Conservation (phyloP, 1,284 basidiomycete species). For the Porphyrellus sp. region DNA sequence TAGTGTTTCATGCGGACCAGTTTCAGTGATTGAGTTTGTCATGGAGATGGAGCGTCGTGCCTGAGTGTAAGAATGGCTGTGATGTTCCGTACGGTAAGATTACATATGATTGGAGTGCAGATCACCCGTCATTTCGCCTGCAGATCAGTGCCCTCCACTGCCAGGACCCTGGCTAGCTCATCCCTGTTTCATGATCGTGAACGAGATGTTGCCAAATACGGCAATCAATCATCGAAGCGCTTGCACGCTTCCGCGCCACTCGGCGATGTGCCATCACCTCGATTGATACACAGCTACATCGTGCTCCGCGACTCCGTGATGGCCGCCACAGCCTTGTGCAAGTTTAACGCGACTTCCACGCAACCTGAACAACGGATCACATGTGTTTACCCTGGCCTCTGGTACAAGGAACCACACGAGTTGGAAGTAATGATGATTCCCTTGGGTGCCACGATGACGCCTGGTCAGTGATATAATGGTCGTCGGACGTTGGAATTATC, state of each 20-base stretch:
- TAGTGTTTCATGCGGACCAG: background rate
- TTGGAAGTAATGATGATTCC: too few species aligned
- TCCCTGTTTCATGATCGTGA: background rate
- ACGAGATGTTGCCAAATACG: background rate
- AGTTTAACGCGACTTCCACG: background rate
- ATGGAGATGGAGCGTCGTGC: background rate
- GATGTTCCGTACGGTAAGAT: background rate
- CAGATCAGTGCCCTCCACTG: background rate
- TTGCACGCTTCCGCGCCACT: background rate
- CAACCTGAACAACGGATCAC: background rate
- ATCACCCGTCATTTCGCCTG: background rate
- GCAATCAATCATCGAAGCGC: background rate
- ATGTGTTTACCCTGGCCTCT: background rate
- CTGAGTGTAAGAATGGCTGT: background rate
- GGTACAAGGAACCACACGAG: too few species aligned
- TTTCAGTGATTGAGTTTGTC: background rate
- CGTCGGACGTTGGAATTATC: too few species aligned
- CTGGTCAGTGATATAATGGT: too few species aligned
- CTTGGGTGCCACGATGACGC: too few species aligned
- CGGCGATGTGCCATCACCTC: background rate
- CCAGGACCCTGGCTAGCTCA: background rate
- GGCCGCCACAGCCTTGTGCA: background rate
- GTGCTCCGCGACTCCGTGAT: background rate
- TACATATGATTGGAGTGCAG: background rate
- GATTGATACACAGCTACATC: background rate